Conservation (phyloP, 2,329 filamentous ascomycete species). For the Scleromitrula shiraiana region DNA sequence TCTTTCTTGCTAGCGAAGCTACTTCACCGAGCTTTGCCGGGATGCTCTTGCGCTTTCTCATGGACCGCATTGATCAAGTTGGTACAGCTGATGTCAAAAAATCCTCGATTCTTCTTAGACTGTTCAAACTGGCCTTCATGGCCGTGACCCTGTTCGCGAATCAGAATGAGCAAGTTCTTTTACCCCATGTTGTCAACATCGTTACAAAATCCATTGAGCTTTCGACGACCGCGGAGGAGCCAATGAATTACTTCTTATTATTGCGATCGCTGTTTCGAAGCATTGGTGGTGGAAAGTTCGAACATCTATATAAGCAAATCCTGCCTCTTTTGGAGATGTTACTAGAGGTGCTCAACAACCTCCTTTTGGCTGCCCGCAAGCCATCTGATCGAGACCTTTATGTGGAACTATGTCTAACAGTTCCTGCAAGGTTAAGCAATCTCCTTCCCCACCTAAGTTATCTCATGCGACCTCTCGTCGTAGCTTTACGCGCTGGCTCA, state of each 20-base stretch:
- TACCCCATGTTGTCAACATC: slow-evolving; percentile 95
- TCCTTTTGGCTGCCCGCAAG: slow-evolving; percentile 83
- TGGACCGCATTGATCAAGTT: slow-evolving; percentile 93
- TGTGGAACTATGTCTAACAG: slow-evolving; percentile 92
- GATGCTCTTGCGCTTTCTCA: slow-evolving; percentile 94
- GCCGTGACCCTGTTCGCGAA: slow-evolving; percentile 91
- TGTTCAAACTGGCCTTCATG: slow-evolving; percentile 99
- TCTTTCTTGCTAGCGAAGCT: slow-evolving; percentile 96
- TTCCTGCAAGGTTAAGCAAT: slow-evolving; percentile 89
- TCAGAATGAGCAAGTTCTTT: slow-evolving; percentile 90
- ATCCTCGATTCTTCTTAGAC: slow-evolving; percentile 81
- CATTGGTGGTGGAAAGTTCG: slow-evolving; percentile 94
- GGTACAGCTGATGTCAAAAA: slow-evolving; percentile 87
- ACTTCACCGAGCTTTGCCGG: slow-evolving; percentile 96
- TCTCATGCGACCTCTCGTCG: slow-evolving; percentile 94
- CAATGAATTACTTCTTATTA: slow-evolving; percentile 97
- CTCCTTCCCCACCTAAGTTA: slow-evolving; percentile 91
- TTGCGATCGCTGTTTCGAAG: slow-evolving; percentile 88
- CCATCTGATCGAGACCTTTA: slow-evolving; percentile 89
- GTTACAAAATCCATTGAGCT: slow-evolving; percentile 96
- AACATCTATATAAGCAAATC: slow-evolving; percentile 97
- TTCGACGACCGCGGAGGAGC: slow-evolving; percentile 90
- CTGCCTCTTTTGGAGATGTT: slow-evolving; percentile 94
- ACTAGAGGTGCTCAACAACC: slow-evolving; percentile 90
- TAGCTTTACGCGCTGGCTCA: slow-evolving; percentile 81